Base-by-base conservation (phyloP, 345 rosid genomes). In the Aurinia saxatilis region DNA sequence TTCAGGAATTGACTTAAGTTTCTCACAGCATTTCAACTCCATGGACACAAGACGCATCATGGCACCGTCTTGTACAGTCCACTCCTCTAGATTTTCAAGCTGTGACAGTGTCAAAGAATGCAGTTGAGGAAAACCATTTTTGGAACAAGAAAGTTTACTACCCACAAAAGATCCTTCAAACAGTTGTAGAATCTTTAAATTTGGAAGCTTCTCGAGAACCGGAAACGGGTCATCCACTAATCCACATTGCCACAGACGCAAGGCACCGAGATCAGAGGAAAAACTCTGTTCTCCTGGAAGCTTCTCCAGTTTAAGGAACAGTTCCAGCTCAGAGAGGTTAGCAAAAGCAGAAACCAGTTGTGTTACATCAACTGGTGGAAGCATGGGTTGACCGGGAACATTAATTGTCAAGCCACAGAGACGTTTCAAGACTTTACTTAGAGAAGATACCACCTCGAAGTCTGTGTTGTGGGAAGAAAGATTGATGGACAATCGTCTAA, bases 191-290 rank as follows among this genome's bases (percentile, higher is more conserved):
- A 65, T 55, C 60, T 72, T 65, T 21, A 82, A 69, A 65, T 63
- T 39, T 5, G 65, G 73, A 54, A 82, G 73, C 72, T 55, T 77
- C 66, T 74, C 80, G 12, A 79, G 71, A 10, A 66, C 75, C 19
- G 64, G 46, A 78, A 79, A 79, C 2, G 84, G 82, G 30, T 79
- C 83, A 39, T 75, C 82, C n/a, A n/a, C 5, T 21, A 83, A 73
- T 10, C 34, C 3, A 1, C 83, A 78, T 8, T 52, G 30, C 67
- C 46, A 82, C 58, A 63, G 76, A 69, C 44, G 78, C n/a, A 49
- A 78, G 33, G 59, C 65, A 67, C 11, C 70, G 47, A 41, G 77
- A 75, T 60, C 79, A 63, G 27, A 62, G 59, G 50, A 63, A 23
- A 55, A 56, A 34, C 29, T 39, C 58, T 19, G 80, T 77, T 8